These are phyloP conservation scores for Dactylella cylindrospora DNA, from an alignment of 2,329 filamentous ascomycete species.

Conservation along the genomic window DNA sequence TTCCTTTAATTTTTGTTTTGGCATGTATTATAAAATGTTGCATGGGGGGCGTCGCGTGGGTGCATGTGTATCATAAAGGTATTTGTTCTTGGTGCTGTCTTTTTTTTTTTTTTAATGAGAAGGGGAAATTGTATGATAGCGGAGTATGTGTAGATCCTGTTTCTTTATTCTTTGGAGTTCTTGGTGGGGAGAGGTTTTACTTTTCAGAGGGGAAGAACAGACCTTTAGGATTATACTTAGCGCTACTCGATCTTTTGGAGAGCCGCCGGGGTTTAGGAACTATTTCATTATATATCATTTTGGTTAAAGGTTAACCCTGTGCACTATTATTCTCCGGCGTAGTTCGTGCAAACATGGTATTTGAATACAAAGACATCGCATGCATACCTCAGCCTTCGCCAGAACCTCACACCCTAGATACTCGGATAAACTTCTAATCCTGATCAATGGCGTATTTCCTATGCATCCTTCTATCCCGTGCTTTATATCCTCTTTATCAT, in stretches of 20 bases:
- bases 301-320: constrained; percentile 33
- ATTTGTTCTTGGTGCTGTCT: constrained; percentile 12
- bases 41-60: constrained; percentile 7
- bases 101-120: constrained; percentile 11
- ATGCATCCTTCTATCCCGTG: constrained; percentile 89
- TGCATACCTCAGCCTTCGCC: constrained; percentile 76
- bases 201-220: too few species aligned
- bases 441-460: constrained; percentile 86
- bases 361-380: neutral
- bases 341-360: neutral
- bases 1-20: neutral
- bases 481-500: constrained; percentile 56
- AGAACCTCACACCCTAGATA: constrained; percentile 87
- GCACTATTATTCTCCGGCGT: neutral
- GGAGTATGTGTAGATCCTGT: neutral
- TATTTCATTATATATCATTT: constrained; percentile 48
- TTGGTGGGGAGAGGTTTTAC: constrained; percentile 8
- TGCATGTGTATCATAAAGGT: constrained; percentile 1
- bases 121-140: neutral
- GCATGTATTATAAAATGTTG: neutral
- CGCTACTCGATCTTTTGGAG: constrained; percentile 92
- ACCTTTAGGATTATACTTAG: constrained; percentile 77
- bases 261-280: constrained; percentile 91
- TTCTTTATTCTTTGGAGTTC: neutral
- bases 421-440: constrained; percentile 79